phyloP scores from a whole-genome alignment of 257 asterid genomes.

The Marsdenia floribunda region DNA sequence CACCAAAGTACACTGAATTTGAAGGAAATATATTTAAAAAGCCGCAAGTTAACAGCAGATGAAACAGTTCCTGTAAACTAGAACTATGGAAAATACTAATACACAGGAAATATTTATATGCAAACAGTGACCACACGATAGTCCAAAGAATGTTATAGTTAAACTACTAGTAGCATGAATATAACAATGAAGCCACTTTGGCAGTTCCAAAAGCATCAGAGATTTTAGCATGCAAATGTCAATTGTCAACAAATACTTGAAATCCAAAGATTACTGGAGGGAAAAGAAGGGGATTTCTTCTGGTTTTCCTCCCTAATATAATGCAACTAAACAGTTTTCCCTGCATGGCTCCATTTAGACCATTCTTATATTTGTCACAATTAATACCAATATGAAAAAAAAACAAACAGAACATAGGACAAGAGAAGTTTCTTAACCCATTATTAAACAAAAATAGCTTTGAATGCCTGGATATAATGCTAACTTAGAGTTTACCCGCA shows the following conservation, averaged over 20 bases:
- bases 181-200: neutral
- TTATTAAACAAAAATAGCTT: neutral
- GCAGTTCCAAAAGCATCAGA: neutral
- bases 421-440: neutral
- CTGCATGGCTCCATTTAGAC: neutral
- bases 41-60: slow-evolving; percentile 13
- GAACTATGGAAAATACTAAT: neutral
- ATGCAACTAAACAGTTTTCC: neutral
- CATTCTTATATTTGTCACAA: neutral
- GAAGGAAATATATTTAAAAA: slow-evolving; percentile 23
- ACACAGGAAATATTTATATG: neutral
- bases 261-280: neutral
- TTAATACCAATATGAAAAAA: neutral
- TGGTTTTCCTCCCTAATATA: neutral
- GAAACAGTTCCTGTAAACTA: neutral
- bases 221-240: neutral
- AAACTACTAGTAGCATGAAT: neutral
- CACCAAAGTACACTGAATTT: slow-evolving; percentile 81
- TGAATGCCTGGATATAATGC: neutral
- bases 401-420: neutral
- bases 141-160: neutral
- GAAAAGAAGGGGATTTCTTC: neutral
- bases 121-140: neutral
- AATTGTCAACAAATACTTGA: neutral
- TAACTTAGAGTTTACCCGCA: neutral